phyloP scores from a whole-genome alignment of 495 filamentous ascomycete species.

The Penicillium pulvis region DNA sequence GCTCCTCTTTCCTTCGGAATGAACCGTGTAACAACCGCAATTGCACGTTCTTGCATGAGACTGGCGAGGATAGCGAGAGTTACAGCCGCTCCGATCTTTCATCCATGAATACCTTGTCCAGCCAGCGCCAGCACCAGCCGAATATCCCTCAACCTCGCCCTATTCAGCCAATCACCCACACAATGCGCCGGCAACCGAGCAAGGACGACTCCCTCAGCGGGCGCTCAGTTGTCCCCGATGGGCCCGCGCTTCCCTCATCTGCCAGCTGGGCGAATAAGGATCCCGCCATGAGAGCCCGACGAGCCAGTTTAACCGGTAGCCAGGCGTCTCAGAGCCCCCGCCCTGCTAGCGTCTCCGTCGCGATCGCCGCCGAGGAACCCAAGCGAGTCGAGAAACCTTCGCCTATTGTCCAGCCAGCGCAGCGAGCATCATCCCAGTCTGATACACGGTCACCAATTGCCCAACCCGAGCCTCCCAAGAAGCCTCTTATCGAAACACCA shows the following conservation, averaged over 20 bases:
- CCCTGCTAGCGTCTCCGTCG: slow-evolving; percentile 61
- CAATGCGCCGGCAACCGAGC: slow-evolving; percentile 73
- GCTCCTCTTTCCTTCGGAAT: slow-evolving; percentile 91
- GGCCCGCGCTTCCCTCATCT: slow-evolving; percentile 84
- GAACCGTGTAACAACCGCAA: slow-evolving; percentile 91
- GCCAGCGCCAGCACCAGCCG: slow-evolving; percentile 60
- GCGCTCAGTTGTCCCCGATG: slow-evolving; percentile 60
- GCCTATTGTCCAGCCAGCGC: slow-evolving; percentile 26
- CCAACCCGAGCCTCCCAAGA: slow-evolving; percentile 13
- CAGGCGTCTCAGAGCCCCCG: slow-evolving; percentile 80
- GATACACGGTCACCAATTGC: slow-evolving; percentile 26
- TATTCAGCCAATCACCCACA: slow-evolving; percentile 59
- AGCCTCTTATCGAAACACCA: slow-evolving; percentile 28
- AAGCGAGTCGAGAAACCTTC: slow-evolving; percentile 41
- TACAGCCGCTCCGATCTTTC: slow-evolving; percentile 95
- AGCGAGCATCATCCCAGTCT: slow-evolving; percentile 26
- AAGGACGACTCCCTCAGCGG: slow-evolving; percentile 70
- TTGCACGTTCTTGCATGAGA: slow-evolving; percentile 97
- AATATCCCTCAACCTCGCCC: slow-evolving; percentile 32
- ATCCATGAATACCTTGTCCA: slow-evolving; percentile 86
- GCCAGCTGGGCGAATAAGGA: slow-evolving; percentile 91
- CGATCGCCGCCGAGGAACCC: slow-evolving; percentile 43
- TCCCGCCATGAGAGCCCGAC: slow-evolving; percentile 64
- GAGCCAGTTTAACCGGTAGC: slow-evolving; percentile 76
- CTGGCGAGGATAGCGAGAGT: slow-evolving; percentile 94